Conservation (phyloP, 2,329 filamentous ascomycete species). For the Elsinoe ampelina region DNA sequence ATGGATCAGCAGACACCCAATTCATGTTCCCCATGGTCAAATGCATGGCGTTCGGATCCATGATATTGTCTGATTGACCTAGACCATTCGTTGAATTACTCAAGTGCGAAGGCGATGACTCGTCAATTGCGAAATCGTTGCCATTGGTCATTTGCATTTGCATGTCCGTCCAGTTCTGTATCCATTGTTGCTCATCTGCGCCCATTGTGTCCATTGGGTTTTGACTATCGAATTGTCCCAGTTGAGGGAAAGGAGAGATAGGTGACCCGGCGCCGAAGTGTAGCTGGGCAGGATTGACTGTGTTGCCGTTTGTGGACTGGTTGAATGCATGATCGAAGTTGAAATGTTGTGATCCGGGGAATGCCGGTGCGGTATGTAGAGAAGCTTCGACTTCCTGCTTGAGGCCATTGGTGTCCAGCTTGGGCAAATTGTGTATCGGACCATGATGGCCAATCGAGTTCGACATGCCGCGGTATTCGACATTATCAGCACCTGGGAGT, state of each 20-base stretch:
- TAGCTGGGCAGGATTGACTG: conserved; percentile 58
- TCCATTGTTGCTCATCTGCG: conserved; percentile 70
- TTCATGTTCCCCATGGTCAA: conserved; percentile 21
- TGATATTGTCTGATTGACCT: conserved; percentile 81
- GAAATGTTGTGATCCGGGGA: conserved; percentile 59
- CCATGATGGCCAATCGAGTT: conserved; percentile 57
- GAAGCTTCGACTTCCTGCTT: conserved; percentile 52
- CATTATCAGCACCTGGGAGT: conserved; percentile 45
- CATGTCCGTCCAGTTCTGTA: conserved; percentile 63
- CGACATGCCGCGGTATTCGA: conserved; percentile 66
- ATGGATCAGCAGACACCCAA: conserved; percentile 62
- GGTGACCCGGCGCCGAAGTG: conserved; percentile 62
- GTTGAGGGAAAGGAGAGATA: conserved; percentile 42
- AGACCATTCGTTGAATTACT: conserved; percentile 85
- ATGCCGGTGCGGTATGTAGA: conserved; percentile 68
- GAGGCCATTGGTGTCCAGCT: conserved; percentile 65
- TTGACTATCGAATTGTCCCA: conserved; percentile 28
- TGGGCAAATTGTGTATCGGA: conserved; percentile 60
- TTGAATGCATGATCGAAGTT: conserved; percentile 66
- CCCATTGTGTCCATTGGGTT: conserved; percentile 44
- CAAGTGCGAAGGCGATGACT: conserved; percentile 90
- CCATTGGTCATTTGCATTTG: conserved; percentile 51
- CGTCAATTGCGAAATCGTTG: conserved; percentile 76
- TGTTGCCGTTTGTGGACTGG: conserved; percentile 38
- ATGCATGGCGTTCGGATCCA: conserved; percentile 51